These are phyloP conservation scores for Sclerotinia borealis DNA, from an alignment of 2,329 filamentous ascomycete genomes.

Conservation along the genomic window DNA sequence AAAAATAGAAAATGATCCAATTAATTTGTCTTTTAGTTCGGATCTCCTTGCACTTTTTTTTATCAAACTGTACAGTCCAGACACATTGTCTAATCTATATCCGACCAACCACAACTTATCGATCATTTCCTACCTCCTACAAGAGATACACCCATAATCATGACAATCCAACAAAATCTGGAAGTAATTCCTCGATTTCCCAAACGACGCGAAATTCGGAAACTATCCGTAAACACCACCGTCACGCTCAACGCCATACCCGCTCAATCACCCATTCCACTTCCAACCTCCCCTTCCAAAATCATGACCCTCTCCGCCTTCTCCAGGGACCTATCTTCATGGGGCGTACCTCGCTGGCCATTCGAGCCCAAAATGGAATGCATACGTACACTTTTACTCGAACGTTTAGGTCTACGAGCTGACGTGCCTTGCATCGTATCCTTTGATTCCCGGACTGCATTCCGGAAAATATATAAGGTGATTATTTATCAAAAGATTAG, in stretches of 20 bases:
- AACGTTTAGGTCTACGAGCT: neutral
- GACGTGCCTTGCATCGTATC: neutral
- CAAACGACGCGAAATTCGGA: neutral
- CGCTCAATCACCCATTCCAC: neutral
- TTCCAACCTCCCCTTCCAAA: neutral
- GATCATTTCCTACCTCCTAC: no score
- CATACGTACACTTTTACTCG: neutral
- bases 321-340: neutral
- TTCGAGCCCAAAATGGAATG: neutral
- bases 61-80: neutral
- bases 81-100: no score
- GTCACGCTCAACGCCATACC: neutral
- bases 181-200: neutral
- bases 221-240: neutral
- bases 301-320: neutral
- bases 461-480: neutral
- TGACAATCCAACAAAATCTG: neutral
- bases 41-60: no score
- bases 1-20: neutral
- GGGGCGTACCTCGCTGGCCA: neutral
- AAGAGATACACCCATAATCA: neutral
- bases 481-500: neutral
- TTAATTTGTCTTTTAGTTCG: neutral
- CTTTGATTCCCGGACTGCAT: neutral
- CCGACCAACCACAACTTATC: neutral